phyloP scores from a whole-genome alignment of 257 asterid species.

The Ophiorrhiza pumila region DNA sequence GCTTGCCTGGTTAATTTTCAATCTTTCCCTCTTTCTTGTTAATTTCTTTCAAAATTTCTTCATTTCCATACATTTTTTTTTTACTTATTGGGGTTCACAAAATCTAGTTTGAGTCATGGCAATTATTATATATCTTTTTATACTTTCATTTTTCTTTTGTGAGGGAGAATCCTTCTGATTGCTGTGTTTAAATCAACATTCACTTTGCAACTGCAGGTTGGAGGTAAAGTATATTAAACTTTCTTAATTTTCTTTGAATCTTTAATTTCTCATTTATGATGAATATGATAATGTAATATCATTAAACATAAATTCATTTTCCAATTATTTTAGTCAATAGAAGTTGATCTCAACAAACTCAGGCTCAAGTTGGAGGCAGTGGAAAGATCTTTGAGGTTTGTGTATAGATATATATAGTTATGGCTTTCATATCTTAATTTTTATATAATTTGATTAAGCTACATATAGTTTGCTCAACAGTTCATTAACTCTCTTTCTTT shows the following conservation, averaged over 20 bases:
- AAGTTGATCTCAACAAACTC: not conserved
- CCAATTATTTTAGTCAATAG: slow-evolving; percentile 1
- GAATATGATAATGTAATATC: too few relatives aligned
- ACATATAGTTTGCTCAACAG: too few relatives aligned
- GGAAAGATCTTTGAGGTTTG: slow-evolving; percentile 1
- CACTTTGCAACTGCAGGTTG: slow-evolving; percentile 2
- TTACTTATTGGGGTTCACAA: not conserved
- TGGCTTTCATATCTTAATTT: too few relatives aligned
- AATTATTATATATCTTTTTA: too few relatives aligned
- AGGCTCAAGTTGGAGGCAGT: not conserved
- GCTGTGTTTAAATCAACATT: not conserved
- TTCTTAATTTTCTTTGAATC: not conserved
- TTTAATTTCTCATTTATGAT: not conserved
- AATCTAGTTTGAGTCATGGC: not conserved
- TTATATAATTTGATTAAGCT: too few relatives aligned
- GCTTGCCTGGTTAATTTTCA: slow-evolving; percentile 11
- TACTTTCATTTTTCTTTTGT: not conserved
- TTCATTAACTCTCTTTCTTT: too few relatives aligned
- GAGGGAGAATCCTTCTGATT: not conserved
- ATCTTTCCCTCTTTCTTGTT: not conserved
- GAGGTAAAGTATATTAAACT: not conserved
- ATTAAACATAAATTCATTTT: too few relatives aligned
- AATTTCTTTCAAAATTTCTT: not conserved
- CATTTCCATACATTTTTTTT: not conserved
- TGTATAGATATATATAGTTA: too few relatives aligned